phyloP scores from a whole-genome alignment of 768 basidiomycete species.

The Holtermanniella nyarrowii region DNA sequence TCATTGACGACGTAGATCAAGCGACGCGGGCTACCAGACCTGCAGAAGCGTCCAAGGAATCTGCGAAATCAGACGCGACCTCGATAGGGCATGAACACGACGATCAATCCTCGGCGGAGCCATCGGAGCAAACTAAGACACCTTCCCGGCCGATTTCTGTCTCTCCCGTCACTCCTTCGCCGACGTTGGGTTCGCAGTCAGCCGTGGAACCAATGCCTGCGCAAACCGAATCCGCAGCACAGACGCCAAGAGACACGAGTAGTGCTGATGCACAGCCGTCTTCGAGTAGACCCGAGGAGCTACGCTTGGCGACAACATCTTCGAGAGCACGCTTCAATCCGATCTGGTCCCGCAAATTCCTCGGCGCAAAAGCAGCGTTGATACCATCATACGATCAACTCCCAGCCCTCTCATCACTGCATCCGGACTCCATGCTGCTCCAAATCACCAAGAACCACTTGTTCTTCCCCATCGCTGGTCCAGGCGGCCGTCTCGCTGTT shows the following conservation, averaged over 20 bases:
- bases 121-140: no score
- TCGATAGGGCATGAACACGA: no score
- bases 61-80: no score
- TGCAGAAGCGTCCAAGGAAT: no score
- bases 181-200: neutral
- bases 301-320: neutral
- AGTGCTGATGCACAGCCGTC: no score
- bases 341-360: conserved; percentile 41
- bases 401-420: conserved; percentile 30
- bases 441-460: conserved; percentile 28
- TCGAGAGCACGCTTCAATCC: conserved; percentile 24
- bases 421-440: conserved; percentile 38
- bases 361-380: conserved; percentile 40
- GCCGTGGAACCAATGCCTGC: neutral
- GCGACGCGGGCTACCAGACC: no score
- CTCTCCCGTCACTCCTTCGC: neutral
- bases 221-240: neutral
- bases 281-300: neutral
- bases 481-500: conserved; percentile 40
- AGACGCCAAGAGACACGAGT: no score
- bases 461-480: conserved; percentile 42
- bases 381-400: conserved; percentile 41
- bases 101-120: no score
- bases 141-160: no score
- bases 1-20: no score